phyloP scores from a whole-genome alignment of 257 asterid genomes.

The Solanum pinnatisectum region DNA sequence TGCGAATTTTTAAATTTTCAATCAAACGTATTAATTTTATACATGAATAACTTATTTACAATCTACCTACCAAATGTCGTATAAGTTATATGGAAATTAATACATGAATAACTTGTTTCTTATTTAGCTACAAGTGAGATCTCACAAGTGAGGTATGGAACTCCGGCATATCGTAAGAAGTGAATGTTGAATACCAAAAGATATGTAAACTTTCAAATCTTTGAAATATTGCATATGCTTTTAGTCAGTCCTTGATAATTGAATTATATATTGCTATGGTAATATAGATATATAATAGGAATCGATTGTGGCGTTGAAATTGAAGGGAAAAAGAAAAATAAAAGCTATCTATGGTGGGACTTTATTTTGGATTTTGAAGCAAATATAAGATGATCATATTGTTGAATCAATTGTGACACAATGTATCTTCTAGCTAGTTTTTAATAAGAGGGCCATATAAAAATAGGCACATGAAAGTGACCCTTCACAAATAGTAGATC shows the following conservation, averaged over 20 bases:
- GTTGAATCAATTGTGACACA: not conserved
- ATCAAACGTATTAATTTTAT: too few relatives aligned
- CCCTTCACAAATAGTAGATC: constrained; percentile 30
- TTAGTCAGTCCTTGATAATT: not conserved
- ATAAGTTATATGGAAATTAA: too few relatives aligned
- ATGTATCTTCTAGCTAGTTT: not conserved
- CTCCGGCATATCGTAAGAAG: not conserved
- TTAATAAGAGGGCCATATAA: not conserved
- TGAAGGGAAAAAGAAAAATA: not conserved
- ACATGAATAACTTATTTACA: too few relatives aligned
- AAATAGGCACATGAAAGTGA: constrained; percentile 32
- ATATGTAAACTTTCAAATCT: not conserved
- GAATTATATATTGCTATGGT: not conserved
- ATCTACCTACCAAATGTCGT: too few relatives aligned
- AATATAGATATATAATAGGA: not conserved
- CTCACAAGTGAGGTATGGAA: too few relatives aligned
- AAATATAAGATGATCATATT: not conserved
- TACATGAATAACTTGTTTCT: too few relatives aligned
- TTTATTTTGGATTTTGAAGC: not conserved
- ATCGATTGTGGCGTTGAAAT: not conserved
- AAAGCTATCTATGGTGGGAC: not conserved
- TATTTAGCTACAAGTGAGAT: not conserved
- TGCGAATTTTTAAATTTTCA: too few relatives aligned
- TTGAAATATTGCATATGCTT: not conserved
- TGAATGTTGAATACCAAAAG: not conserved